Evolutionary conservation across 129 eudicot genomes (phyloP).

Genomic region (Centaurea solstitialis): DNA sequence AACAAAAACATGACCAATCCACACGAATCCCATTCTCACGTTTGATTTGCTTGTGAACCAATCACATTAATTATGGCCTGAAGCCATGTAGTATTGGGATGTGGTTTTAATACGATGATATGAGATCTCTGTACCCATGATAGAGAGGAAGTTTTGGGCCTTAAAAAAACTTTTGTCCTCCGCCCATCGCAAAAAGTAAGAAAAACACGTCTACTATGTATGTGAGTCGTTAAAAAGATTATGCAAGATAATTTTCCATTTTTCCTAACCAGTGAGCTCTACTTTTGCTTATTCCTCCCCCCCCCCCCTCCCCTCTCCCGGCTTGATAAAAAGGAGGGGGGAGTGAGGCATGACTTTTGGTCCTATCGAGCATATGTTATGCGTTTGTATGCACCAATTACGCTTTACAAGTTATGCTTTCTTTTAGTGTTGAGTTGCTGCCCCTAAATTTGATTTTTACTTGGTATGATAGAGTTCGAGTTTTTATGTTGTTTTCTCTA

Average conservation of each 20-base stretch:
- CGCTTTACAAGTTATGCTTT: neutral
- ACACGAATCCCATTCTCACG: too few species aligned
- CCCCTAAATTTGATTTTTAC: neutral
- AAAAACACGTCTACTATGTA: too few species aligned
- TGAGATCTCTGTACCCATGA: too few species aligned
- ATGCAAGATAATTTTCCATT: neutral
- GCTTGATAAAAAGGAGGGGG: too few species aligned
- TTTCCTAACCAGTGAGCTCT: too few species aligned
- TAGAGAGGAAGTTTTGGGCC: neutral
- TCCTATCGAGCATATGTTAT: neutral
- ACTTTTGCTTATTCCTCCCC: too few species aligned
- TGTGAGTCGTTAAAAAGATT: too few species aligned
- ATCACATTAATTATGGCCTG: neutral
- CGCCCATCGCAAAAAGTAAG: neutral
- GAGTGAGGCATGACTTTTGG: neutral
- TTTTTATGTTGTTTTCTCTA: neutral
- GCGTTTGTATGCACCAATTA: neutral
- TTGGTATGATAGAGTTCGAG: conserved; percentile 3
- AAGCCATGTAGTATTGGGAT: neutral
- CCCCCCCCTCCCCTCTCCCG: too few species aligned
- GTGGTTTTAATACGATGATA: neutral
- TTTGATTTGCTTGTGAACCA: neutral
- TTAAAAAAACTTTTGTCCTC: neutral
- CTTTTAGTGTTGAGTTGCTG: neutral
- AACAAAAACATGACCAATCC: too few species aligned